Percentiles rank a stretch among this genome's conserved stretches.
Conservation (phyloP, 805 yeast genomes). For the Pichia rugopelliculosa region DNA sequence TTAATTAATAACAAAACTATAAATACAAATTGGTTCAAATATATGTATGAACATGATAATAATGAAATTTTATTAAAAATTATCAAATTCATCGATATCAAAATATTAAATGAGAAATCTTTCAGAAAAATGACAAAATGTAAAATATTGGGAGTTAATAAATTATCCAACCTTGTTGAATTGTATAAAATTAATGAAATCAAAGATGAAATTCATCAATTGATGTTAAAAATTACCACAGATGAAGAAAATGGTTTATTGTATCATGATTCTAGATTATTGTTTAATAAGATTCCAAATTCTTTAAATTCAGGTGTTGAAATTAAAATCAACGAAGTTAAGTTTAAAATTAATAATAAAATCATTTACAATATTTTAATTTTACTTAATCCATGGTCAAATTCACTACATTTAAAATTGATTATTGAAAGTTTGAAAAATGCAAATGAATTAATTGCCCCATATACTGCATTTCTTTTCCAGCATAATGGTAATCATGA, state of each 20-base stretch:
- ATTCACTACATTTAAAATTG: slow-evolving; percentile 51
- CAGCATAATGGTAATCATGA: slow-evolving; percentile 64
- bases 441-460: slow-evolving; percentile 66
- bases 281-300: slow-evolving; percentile 31
- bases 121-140: slow-evolving; percentile 66
- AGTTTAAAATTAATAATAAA: slow-evolving; percentile 60
- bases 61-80: slow-evolving; percentile 33
- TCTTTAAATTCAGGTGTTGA: slow-evolving; percentile 32
- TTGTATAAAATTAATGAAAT: slow-evolving; percentile 34
- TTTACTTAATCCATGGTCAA: slow-evolving; percentile 75
- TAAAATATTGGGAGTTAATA: slow-evolving; percentile 71
- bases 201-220: slow-evolving; percentile 33
- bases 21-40: slow-evolving; percentile 61
- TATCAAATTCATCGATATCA: slow-evolving; percentile 39
- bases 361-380: slow-evolving; percentile 55
- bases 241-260: slow-evolving; percentile 43
- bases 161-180: slow-evolving; percentile 49
- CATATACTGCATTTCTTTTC: slow-evolving; percentile 53
- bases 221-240: slow-evolving; percentile 43
- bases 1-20: slow-evolving; percentile 49
- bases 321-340: slow-evolving; percentile 40
- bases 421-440: slow-evolving; percentile 41
- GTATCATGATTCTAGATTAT: slow-evolving; percentile 41
- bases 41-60: slow-evolving; percentile 48
- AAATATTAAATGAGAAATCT: slow-evolving; percentile 49